These are phyloP conservation scores for Monosporozyma solicola DNA, from an alignment of 805 yeast species.

Conservation along the genomic window DNA sequence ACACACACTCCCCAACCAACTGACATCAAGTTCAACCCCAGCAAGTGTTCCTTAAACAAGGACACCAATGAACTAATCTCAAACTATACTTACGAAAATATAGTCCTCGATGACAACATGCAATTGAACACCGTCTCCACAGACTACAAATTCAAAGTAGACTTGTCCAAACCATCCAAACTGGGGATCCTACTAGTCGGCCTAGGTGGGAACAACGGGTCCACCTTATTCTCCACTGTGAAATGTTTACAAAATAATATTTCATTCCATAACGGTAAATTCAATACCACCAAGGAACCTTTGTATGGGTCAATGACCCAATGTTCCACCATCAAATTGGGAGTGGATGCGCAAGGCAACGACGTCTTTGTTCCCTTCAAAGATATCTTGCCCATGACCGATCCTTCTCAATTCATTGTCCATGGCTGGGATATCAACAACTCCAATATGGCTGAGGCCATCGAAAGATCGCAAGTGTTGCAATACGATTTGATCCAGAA, in stretches of 20 bases:
- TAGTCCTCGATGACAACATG: constrained; percentile 11
- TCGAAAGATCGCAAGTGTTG: constrained; percentile 78
- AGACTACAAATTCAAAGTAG: constrained; percentile 77
- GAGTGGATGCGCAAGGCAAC: constrained; percentile 70
- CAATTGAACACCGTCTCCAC: not conserved
- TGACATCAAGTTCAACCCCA: constrained; percentile 4
- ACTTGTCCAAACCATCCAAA: constrained; percentile 62
- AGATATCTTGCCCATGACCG: constrained; percentile 75
- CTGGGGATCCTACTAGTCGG: constrained; percentile 89
- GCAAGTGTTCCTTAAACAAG: constrained; percentile 3
- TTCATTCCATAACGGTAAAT: constrained; percentile 65
- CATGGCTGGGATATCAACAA: constrained; percentile 93
- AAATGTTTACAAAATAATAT: constrained; percentile 77
- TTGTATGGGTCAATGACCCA: constrained; percentile 87
- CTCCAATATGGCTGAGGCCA: constrained; percentile 62
- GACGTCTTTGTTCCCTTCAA: constrained; percentile 92
- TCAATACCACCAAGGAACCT: constrained; percentile 55
- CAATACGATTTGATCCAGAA: constrained; percentile 77
- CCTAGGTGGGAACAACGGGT: constrained; percentile 93
- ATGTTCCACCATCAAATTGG: constrained; percentile 80
- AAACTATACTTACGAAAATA: constrained; percentile 7
- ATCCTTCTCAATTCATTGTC: constrained; percentile 82
- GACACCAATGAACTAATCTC: constrained; percentile 4
- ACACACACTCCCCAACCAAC: not conserved
- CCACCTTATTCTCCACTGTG: constrained; percentile 78